Conservation (phyloP, 2,329 filamentous ascomycete species). For the Paraconiothyrium brasiliense region DNA sequence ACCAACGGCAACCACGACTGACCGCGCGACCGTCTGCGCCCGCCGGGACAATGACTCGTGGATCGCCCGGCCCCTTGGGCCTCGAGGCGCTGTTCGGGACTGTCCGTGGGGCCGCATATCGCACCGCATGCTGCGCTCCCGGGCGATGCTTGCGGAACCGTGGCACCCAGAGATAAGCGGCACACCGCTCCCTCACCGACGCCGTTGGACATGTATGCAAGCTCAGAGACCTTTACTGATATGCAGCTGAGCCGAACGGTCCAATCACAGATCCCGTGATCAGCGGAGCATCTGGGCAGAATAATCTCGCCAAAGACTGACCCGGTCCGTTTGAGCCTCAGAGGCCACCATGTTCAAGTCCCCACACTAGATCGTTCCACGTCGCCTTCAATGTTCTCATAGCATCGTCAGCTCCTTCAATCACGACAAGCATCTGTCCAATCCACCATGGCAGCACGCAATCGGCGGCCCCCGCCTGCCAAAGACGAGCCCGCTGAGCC, state of each 20-base stretch:
- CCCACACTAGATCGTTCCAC: no score
- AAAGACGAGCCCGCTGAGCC: constrained; percentile 25
- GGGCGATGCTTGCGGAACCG: neutral
- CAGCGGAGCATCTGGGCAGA: neutral
- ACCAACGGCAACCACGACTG: neutral
- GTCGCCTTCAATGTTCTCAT: neutral
- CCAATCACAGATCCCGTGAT: neutral
- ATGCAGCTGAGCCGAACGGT: no score
- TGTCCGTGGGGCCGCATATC: neutral
- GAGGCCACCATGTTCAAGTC: constrained; percentile 21
- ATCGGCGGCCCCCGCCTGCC: constrained; percentile 22
- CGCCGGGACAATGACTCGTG: neutral
- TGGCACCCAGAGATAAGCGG: neutral
- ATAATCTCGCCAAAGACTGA: constrained; percentile 7
- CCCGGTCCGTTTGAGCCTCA: constrained; percentile 15
- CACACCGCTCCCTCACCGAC: neutral
- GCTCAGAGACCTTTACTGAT: no score
- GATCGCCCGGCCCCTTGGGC: neutral
- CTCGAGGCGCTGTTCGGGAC: neutral
- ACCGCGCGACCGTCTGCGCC: neutral
- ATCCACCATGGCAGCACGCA: constrained; percentile 23
- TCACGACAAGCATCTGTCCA: neutral
- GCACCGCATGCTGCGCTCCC: neutral
- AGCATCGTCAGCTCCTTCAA: neutral
- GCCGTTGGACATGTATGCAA: no score